Percentiles rank a stretch among this genome's conserved stretches.
Conservation (phyloP, 768 basidiomycete species). For the Tylopilus felleus region DNA sequence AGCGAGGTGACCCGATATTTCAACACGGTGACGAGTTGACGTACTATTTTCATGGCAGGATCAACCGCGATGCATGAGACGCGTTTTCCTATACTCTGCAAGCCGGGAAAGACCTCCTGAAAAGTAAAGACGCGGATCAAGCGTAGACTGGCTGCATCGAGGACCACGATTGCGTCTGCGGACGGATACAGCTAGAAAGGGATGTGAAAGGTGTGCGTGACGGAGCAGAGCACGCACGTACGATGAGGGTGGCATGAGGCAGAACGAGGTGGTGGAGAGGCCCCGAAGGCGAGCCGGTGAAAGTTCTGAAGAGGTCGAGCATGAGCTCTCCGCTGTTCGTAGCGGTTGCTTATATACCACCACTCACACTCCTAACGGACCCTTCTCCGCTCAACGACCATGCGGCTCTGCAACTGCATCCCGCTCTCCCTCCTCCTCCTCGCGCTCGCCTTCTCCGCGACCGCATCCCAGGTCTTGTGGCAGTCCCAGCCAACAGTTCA, state of each 20-base stretch:
- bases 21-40: conserved; percentile 29
- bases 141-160: conserved; percentile 63
- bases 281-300: conserved; percentile 50
- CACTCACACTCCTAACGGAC: neutral
- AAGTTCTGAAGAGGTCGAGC: conserved; percentile 46
- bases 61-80: conserved; percentile 70
- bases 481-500: conserved; percentile 18
- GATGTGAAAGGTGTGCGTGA: neutral
- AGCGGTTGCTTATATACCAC: conserved; percentile 10
- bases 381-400: conserved; percentile 6
- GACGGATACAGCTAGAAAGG: conserved; percentile 63
- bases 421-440: conserved; percentile 38
- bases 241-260: conserved; percentile 54
- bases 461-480: conserved; percentile 25
- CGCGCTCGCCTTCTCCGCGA: conserved; percentile 11
- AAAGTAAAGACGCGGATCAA: conserved; percentile 73
- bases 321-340: conserved; percentile 27
- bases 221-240: conserved; percentile 33
- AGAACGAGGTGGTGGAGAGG: conserved; percentile 57
- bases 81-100: conserved; percentile 38
- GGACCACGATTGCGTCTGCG: conserved; percentile 63
- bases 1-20: conserved; percentile 7
- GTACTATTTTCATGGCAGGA: conserved; percentile 75
- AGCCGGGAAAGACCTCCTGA: conserved; percentile 76
- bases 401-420: conserved; percentile 35